Evolutionary conservation across 345 rosid species (phyloP).

Genomic region (Brassica nigra): DNA sequence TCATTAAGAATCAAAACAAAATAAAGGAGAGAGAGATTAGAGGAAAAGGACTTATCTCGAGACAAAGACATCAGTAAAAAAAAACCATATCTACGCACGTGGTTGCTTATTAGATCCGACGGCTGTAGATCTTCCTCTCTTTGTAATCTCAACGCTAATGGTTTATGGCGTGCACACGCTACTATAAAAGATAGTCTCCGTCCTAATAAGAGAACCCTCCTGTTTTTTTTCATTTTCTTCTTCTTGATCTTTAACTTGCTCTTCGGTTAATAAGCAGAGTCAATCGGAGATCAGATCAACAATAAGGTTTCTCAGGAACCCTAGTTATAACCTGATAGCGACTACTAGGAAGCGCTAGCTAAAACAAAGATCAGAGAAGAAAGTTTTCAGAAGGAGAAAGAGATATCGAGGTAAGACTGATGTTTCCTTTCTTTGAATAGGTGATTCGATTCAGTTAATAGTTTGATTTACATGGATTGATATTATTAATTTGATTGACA

Average conservation of each 20-base stretch:
- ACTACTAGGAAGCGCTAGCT: too few species aligned
- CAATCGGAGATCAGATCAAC: background rate
- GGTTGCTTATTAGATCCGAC: slow-evolving; percentile 22
- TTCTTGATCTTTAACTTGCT: background rate
- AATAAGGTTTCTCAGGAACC: background rate
- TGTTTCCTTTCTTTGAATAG: background rate
- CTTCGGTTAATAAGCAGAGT: slow-evolving; percentile 1
- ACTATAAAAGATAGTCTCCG: too few species aligned
- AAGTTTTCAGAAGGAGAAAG: background rate
- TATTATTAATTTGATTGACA: slow-evolving; percentile 20
- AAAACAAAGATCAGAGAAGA: too few species aligned
- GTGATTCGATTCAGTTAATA: slow-evolving; percentile 26
- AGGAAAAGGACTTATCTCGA: slow-evolving; percentile 31
- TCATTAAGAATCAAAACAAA: background rate
- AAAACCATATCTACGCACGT: background rate
- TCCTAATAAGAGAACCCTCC: too few species aligned
- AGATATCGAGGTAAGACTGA: slow-evolving; percentile 18
- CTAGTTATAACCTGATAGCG: too few species aligned
- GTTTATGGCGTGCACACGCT: too few species aligned
- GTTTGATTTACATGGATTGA: background rate
- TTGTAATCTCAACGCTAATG: too few species aligned
- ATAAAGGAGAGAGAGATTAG: background rate
- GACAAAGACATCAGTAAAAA: slow-evolving; percentile 28
- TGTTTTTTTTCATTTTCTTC: background rate
- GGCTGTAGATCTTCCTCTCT: too few species aligned